Evolutionary conservation across 495 filamentous ascomycete species (phyloP).

Genomic region (Delitschia confertaspora): DNA sequence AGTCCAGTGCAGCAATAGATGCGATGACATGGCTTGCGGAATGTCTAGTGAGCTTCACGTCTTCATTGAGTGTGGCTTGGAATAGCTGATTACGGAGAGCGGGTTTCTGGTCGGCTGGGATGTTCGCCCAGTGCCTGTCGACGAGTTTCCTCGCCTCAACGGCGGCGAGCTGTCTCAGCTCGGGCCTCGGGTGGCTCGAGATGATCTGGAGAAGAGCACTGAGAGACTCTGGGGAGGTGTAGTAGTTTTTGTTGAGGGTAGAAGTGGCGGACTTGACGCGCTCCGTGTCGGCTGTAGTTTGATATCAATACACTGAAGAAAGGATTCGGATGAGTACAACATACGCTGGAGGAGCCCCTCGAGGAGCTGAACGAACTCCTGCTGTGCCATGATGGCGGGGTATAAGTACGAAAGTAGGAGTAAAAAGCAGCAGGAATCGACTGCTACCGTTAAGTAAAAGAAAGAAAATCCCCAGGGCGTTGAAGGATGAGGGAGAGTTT

Average conservation of each 20-base stretch:
- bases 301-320: conserved; percentile 10
- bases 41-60: conserved; percentile 65
- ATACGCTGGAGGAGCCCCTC: conserved; percentile 39
- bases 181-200: conserved; percentile 57
- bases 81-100: conserved; percentile 74
- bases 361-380: conserved; percentile 41
- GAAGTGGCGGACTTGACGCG: conserved; percentile 84
- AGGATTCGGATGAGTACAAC: conserved; percentile 11
- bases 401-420: background rate
- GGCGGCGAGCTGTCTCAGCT: conserved; percentile 79
- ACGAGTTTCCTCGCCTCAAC: conserved; percentile 78
- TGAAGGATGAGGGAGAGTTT: too few relatives aligned
- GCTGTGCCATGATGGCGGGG: conserved; percentile 37
- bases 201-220: conserved; percentile 77
- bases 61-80: conserved; percentile 69
- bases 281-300: conserved; percentile 62
- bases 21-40: conserved; percentile 81
- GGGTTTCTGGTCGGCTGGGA: conserved; percentile 58
- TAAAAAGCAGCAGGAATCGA: background rate
- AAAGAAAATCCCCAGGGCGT: background rate
- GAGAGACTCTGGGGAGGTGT: conserved; percentile 72
- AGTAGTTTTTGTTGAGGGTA: conserved; percentile 83
- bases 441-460: background rate
- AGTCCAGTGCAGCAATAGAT: conserved; percentile 74
- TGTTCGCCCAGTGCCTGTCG: conserved; percentile 69